These are phyloP conservation scores for Coffea eugenioides DNA, from an alignment of 257 asterid genomes.

Conservation along the genomic window DNA sequence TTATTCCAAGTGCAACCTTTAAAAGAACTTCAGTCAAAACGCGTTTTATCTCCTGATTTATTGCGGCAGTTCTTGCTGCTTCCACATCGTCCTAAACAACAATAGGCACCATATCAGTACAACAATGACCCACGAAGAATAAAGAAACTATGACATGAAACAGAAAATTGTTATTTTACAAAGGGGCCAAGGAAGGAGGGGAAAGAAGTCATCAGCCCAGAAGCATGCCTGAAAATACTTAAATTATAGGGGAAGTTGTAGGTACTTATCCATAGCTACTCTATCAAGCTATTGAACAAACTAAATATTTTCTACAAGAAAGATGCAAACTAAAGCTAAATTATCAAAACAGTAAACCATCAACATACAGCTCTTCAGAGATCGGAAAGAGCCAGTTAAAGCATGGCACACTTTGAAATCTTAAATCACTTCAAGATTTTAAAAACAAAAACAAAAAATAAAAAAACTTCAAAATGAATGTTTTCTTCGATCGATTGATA, in stretches of 20 bases:
- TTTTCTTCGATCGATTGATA: not conserved
- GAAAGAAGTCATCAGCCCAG: not conserved
- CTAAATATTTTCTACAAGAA: not conserved
- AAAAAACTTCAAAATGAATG: not conserved
- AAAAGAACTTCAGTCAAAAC: slow-evolving; percentile 91
- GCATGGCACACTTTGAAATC: not conserved
- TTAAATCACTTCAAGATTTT: not conserved
- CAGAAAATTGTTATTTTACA: not conserved
- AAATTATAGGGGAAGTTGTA: not conserved
- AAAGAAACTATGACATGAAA: not conserved
- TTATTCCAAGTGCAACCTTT: slow-evolving; percentile 60
- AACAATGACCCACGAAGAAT: not conserved
- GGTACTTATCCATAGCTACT: not conserved
- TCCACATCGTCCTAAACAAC: slow-evolving; percentile 80
- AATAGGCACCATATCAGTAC: slow-evolving; percentile 14
- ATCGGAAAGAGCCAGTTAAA: not conserved
- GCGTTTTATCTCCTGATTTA: slow-evolving; percentile 92
- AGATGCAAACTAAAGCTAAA: not conserved
- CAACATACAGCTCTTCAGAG: not conserved
- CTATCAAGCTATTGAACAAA: not conserved
- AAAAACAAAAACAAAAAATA: not conserved
- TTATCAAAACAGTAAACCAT: not conserved
- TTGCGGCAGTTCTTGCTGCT: slow-evolving; percentile 83
- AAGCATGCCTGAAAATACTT: not conserved
- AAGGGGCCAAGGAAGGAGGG: not conserved